phyloP scores from a whole-genome alignment of 129 eudicot species.

The Oenanthe sinensis region DNA sequence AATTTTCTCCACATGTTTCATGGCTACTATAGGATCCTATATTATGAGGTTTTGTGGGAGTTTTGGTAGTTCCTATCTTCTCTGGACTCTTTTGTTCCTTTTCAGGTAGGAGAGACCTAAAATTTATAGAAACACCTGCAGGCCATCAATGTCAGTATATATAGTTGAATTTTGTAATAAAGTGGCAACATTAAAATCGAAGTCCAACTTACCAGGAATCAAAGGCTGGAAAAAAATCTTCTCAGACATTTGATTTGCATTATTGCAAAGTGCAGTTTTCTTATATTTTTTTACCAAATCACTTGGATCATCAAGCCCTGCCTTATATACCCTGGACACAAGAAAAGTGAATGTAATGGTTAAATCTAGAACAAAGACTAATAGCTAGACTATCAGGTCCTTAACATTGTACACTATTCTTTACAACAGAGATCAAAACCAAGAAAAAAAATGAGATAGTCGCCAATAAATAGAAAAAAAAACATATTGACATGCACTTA shows the following conservation, averaged over 20 bases:
- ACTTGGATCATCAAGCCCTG: slow-evolving; percentile 43
- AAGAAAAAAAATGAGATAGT: background rate
- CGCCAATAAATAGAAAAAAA: slow-evolving; percentile 4
- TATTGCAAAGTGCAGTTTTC: slow-evolving; percentile 28
- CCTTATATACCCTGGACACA: slow-evolving; percentile 39
- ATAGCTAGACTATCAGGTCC: background rate
- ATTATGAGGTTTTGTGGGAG: slow-evolving; percentile 12
- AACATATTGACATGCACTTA: slow-evolving; percentile 26
- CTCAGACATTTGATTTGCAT: slow-evolving; percentile 19
- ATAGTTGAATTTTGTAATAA: background rate
- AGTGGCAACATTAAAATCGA: background rate
- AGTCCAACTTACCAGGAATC: slow-evolving; percentile 44
- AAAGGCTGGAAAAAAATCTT: slow-evolving; percentile 44
- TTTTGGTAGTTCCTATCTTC: slow-evolving; percentile 20
- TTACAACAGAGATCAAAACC: background rate
- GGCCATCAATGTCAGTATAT: slow-evolving; percentile 4
- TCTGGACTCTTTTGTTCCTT: slow-evolving; percentile 17
- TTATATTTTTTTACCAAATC: slow-evolving; percentile 36
- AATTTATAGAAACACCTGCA: slow-evolving; percentile 32
- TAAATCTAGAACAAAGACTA: background rate
- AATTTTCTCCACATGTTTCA: slow-evolving; percentile 23
- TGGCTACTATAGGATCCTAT: slow-evolving; percentile 10
- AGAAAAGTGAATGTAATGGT: background rate
- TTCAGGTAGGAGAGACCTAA: slow-evolving; percentile 13
- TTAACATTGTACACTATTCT: background rate